Conservation (phyloP, 2,329 filamentous ascomycete species). For the Drechslerella stenobrocha region DNA sequence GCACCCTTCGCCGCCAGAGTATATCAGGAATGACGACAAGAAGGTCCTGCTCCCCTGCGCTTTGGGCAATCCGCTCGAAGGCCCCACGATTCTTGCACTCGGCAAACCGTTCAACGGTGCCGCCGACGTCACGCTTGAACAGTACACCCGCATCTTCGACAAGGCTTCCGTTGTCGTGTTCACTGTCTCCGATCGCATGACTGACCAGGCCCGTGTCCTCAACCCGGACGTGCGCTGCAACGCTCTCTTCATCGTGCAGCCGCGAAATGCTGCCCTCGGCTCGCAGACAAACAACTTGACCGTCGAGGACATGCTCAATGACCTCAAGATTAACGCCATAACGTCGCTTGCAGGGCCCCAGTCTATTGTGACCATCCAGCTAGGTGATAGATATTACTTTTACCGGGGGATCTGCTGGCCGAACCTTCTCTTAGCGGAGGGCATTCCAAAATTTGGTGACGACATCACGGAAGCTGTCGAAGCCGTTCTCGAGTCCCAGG, state of each 20-base stretch:
- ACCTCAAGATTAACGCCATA: conserved; percentile 52
- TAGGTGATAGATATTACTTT: conserved; percentile 52
- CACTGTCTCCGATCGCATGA: conserved; percentile 54
- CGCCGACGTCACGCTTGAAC: conserved; percentile 45
- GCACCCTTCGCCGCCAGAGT: conserved; percentile 22
- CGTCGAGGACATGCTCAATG: conserved; percentile 48
- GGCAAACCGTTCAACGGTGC: conserved; percentile 48
- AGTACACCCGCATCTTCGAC: conserved; percentile 47
- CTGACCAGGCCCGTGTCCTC: conserved; percentile 54
- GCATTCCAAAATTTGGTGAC: conserved; percentile 49
- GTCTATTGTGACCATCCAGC: conserved; percentile 51
- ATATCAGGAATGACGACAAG: conserved; percentile 46
- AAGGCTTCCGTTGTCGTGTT: conserved; percentile 49
- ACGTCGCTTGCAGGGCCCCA: conserved; percentile 53
- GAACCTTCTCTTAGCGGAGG: conserved; percentile 41
- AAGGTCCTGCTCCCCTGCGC: conserved; percentile 51
- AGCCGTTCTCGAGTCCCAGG: conserved; percentile 15
- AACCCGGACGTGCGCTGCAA: conserved; percentile 53
- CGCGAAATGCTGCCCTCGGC: conserved; percentile 23
- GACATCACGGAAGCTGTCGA: conserved; percentile 50
- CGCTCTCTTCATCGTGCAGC: conserved; percentile 53
- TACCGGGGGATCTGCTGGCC: conserved; percentile 51
- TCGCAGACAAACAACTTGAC: conserved; percentile 31
- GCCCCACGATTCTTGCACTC: conserved; percentile 50
- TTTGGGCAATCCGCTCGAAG: conserved; percentile 51